Conservation (phyloP, 2,329 filamentous ascomycete species). For the Beauveria sp. region DNA sequence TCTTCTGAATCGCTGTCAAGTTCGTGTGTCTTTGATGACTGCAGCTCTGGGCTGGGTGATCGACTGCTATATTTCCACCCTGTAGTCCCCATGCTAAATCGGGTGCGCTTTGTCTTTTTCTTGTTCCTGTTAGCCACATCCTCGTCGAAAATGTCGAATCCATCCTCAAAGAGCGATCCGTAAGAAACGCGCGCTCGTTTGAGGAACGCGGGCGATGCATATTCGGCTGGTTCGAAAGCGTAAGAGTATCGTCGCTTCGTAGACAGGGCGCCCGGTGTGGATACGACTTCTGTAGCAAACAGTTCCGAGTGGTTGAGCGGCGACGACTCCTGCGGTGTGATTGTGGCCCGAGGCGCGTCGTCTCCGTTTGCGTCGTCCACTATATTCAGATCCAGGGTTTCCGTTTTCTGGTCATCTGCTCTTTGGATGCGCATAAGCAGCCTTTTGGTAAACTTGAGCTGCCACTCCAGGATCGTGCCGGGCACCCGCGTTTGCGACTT, state of each 20-base stretch:
- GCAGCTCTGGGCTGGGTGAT: constrained; percentile 61
- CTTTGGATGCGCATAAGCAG: constrained; percentile 36
- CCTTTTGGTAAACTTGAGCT: constrained; percentile 46
- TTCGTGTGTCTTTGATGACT: constrained; percentile 28
- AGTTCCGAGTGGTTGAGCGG: constrained; percentile 6
- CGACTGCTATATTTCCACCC: constrained; percentile 69
- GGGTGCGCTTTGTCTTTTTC: constrained; percentile 58
- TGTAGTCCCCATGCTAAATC: constrained; percentile 57
- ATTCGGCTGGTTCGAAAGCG: constrained; percentile 43
- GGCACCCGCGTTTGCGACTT: constrained; percentile 39
- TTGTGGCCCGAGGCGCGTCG: constrained; percentile 10
- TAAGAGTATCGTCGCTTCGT: constrained; percentile 28
- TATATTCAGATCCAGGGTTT: constrained; percentile 39
- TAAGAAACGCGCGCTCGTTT: constrained; percentile 61
- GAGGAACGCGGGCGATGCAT: constrained; percentile 71
- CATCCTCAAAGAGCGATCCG: constrained; percentile 56
- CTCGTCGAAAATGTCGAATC: constrained; percentile 63
- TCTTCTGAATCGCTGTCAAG: constrained; percentile 17
- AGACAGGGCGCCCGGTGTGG: constrained; percentile 17
- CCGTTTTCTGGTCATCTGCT: constrained; percentile 39
- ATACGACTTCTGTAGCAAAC: constrained; percentile 11
- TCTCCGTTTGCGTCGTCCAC: constrained; percentile 25
- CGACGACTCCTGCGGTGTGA: constrained; percentile 15
- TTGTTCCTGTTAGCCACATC: constrained; percentile 52
- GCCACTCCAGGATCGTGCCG: constrained; percentile 49